Evolutionary conservation across 371 early-diverging fungal genomes (phyloP), one percentile per base, ranked within the genome.

Genomic region (Blakeslea trispora): DNA sequence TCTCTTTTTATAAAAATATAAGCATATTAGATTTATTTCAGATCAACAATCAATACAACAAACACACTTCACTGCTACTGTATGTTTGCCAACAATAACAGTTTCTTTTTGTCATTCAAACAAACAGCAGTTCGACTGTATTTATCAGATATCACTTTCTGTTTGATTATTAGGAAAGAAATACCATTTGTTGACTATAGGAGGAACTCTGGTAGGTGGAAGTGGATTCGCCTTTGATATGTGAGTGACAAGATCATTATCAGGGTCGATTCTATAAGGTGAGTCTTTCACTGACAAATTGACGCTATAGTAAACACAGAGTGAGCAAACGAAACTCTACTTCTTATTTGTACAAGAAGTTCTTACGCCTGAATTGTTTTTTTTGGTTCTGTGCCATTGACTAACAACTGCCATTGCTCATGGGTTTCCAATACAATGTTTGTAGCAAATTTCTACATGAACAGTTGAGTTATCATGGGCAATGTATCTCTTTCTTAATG

Each of bases 321-420:
- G 48, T 50, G 35, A 44, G 22, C 43, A 47, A 18, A n/a, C n/a
- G n/a, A n/a, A n/a, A n/a, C n/a, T n/a, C n/a, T n/a, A n/a, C n/a
- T n/a, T n/a, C n/a, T n/a, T n/a, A n/a, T n/a, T n/a, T n/a, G n/a
- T n/a, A n/a, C n/a, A n/a, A n/a, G n/a, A n/a, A n/a, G n/a, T n/a
- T n/a, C 79, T 60, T 82, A 81, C 84, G 80, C 75, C 49, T 74
- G 57, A 61, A 90, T 82, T 28, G 83, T 69, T 54, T 86, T 85
- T 56, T 62, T 72, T 50, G 85, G 86, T 24, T 76, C 66, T 66
- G 81, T 80, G 31, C 87, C 86, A 61, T 69, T 75, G 63, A 95
- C 82, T 49, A 99, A 75, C 34, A 76, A 79, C 66, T 88, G 81
- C 99, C 99, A 99, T 49, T 89, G 88, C 55, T 93, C 91, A 69